phyloP scores from a whole-genome alignment of 306 rosid species.

The Quercus agrifolia region DNA sequence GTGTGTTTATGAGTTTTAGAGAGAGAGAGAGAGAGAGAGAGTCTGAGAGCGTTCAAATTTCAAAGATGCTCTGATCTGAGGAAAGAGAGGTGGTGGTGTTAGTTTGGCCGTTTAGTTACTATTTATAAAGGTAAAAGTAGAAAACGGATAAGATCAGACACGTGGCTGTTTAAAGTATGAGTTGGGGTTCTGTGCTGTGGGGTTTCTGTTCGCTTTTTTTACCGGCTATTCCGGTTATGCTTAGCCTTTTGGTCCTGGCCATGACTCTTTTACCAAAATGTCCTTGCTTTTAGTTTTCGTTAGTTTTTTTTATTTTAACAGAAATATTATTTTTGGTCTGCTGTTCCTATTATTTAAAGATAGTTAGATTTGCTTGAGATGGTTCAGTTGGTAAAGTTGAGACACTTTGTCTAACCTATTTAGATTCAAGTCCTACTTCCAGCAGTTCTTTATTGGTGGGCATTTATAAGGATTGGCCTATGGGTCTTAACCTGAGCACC shows the following conservation, averaged over 20 bases:
- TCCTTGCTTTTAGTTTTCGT: no score
- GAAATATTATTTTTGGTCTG: no score
- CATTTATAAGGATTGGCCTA: rapidly evolving
- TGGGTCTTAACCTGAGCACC: rapidly evolving
- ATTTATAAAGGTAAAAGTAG: slow-evolving; percentile 19
- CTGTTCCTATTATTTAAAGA: no score
- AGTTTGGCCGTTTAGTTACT: neutral
- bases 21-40: neutral
- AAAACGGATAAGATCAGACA: slow-evolving; percentile 55
- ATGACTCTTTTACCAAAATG: no score
- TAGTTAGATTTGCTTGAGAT: no score
- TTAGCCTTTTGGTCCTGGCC: neutral
- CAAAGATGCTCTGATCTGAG: neutral
- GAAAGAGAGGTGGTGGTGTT: neutral
- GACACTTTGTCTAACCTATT: rapidly evolving
- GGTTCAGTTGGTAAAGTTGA: no score
- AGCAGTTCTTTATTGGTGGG: rapidly evolving
- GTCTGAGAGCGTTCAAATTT: neutral
- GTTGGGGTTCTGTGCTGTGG: slow-evolving; percentile 1
- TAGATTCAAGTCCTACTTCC: rapidly evolving
- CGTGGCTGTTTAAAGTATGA: slow-evolving; percentile 29
- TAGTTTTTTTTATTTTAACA: no score
- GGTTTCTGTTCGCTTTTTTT: slow-evolving; percentile 29
- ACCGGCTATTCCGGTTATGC: slow-evolving; percentile 36
- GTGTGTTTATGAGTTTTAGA: neutral